Conservation (phyloP, 192 early-diverging fungal species). For the Coemansia sp. region DNA sequence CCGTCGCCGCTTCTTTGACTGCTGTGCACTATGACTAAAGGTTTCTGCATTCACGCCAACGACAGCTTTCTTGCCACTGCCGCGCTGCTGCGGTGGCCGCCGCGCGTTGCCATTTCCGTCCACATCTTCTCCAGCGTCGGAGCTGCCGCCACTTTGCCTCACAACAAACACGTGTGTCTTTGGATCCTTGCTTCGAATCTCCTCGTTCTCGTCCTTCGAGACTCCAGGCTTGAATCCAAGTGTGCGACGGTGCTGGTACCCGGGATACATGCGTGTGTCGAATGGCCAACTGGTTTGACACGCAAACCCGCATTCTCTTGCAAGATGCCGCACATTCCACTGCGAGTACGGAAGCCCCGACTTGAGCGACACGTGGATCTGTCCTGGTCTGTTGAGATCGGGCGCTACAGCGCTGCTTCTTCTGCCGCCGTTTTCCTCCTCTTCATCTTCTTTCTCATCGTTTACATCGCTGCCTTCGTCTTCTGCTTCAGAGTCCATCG, state of each 20-base stretch:
- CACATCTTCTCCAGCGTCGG: background rate
- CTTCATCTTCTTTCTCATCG: background rate
- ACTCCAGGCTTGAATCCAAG: constrained; percentile 89
- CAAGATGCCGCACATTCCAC: constrained; percentile 83
- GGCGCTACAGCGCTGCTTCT: constrained; percentile 18
- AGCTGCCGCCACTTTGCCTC: constrained; percentile 1
- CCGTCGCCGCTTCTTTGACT: background rate
- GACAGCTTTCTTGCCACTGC: background rate
- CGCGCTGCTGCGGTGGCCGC: background rate
- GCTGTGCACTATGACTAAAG: background rate
- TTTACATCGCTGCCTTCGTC: background rate
- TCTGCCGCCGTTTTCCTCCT: constrained; percentile 14
- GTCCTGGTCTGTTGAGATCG: constrained; percentile 36
- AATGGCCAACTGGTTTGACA: constrained; percentile 65
- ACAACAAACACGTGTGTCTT: constrained; percentile 73
- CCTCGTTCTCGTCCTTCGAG: constrained; percentile 73
- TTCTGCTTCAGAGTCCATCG: constrained; percentile 7
- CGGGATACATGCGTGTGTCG: constrained; percentile 67
- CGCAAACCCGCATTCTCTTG: constrained; percentile 65
- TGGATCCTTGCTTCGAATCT: constrained; percentile 68
- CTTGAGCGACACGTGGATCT: constrained; percentile 87
- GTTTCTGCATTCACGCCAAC: constrained; percentile 24
- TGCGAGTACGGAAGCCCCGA: constrained; percentile 80
- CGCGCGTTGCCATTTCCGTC: background rate
- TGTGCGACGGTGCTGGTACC: constrained; percentile 91